Evolutionary conservation across 768 basidiomycete genomes (phyloP).

Genomic region (Phaeotremella skinneri): DNA sequence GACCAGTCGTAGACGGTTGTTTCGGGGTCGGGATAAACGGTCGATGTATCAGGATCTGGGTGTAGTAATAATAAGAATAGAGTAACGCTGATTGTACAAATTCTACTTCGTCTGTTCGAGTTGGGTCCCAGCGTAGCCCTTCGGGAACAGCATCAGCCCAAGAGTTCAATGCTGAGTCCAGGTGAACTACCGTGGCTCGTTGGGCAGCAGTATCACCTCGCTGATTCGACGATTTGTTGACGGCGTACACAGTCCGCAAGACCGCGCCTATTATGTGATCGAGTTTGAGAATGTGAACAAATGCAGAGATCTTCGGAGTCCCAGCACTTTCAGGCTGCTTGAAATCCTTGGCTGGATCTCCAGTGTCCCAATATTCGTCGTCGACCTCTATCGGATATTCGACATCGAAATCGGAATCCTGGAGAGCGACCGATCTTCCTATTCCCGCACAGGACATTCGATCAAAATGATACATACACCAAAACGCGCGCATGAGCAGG

Average conservation of each 20-base stretch:
- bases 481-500: constrained; percentile 75
- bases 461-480: constrained; percentile 57
- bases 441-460: constrained; percentile 54
- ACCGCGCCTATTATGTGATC: constrained; percentile 63
- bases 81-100: constrained; percentile 64
- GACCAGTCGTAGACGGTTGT: constrained; percentile 55
- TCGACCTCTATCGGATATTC: constrained; percentile 74
- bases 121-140: constrained; percentile 61
- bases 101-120: constrained; percentile 56
- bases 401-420: constrained; percentile 70
- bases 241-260: constrained; percentile 67
- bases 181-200: constrained; percentile 60
- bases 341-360: constrained; percentile 60
- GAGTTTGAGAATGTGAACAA: constrained; percentile 61
- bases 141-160: constrained; percentile 71
- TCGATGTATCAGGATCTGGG: constrained; percentile 67
- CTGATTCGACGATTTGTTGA: constrained; percentile 58
- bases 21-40: constrained; percentile 69
- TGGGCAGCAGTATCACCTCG: constrained; percentile 38
- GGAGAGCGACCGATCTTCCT: constrained; percentile 69
- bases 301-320: constrained; percentile 56
- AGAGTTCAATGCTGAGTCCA: constrained; percentile 67
- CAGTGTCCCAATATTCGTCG: constrained; percentile 71
- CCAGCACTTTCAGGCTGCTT: constrained; percentile 60
- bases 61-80: constrained; percentile 62